Evolutionary conservation across 192 early-diverging fungal genomes (phyloP).

Genomic region (Dispira simplex): DNA sequence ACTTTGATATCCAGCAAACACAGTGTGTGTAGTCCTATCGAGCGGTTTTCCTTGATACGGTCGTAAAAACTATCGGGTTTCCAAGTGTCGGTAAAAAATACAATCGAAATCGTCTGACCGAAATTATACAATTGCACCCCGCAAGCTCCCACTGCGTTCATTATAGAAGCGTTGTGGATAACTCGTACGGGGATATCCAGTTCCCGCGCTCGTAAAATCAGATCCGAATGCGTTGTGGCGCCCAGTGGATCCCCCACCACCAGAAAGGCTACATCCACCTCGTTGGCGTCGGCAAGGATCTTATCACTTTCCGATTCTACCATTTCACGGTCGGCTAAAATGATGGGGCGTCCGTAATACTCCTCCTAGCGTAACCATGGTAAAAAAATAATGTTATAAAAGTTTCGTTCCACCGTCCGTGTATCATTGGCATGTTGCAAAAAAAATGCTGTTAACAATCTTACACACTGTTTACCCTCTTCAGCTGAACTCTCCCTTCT

Average conservation of each 20-base stretch:
- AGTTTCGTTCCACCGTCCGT: no score
- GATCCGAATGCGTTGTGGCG: conserved; percentile 94
- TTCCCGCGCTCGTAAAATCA: conserved; percentile 86
- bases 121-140: conserved; percentile 96
- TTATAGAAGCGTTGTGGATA: conserved; percentile 99
- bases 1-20: conserved; percentile 52
- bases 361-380: conserved; percentile 31
- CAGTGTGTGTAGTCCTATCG: conserved; percentile 81
- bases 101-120: conserved; percentile 96
- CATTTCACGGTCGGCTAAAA: conserved; percentile 93
- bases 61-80: conserved; percentile 94
- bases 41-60: conserved; percentile 73
- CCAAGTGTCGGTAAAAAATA: conserved; percentile 96
- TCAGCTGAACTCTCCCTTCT: no score
- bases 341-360: conserved; percentile 73
- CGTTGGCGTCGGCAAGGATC: conserved; percentile 63
- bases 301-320: conserved; percentile 84
- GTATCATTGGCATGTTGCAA: no score
- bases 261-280: conserved; percentile 68
- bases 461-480: no score
- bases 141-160: conserved; percentile 94
- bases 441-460: no score
- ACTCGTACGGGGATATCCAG: conserved; percentile 66
- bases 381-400: no score
- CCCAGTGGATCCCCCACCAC: conserved; percentile 97